Evolutionary conservation across 345 rosid species (phyloP).

Genomic region (Heritiera littoralis): DNA sequence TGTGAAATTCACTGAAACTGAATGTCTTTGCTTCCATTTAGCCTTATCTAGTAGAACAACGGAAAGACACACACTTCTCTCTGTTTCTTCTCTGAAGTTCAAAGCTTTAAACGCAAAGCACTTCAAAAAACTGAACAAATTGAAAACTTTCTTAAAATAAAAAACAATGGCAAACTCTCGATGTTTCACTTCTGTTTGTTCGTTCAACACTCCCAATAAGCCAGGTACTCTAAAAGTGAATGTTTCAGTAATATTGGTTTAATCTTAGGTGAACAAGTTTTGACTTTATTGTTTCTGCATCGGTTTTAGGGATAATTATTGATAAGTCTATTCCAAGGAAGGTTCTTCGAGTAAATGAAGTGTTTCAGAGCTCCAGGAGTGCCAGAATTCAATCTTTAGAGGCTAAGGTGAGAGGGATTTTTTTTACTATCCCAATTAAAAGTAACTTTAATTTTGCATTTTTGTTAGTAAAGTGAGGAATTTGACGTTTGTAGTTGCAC

Average conservation of each 20-base stretch:
- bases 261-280: background rate
- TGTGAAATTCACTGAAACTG: slow-evolving; percentile 20
- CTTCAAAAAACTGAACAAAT: background rate
- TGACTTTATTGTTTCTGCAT: background rate
- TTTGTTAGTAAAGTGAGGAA: slow-evolving; percentile 10
- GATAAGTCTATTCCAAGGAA: slow-evolving; percentile 45
- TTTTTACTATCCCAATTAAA: background rate
- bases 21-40: background rate
- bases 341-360: slow-evolving; percentile 41
- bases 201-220: slow-evolving; percentile 35
- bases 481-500: background rate
- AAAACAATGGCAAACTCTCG: slow-evolving; percentile 44
- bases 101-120: slow-evolving; percentile 5
- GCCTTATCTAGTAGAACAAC: slow-evolving; percentile 45
- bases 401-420: slow-evolving; percentile 54
- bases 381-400: slow-evolving; percentile 56
- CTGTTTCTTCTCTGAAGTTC: background rate
- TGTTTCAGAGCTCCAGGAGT: slow-evolving; percentile 40
- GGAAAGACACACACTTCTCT: background rate
- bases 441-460: background rate
- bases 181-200: slow-evolving; percentile 37
- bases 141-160: background rate
- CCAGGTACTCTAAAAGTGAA: slow-evolving; percentile 35
- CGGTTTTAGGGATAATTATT: slow-evolving; percentile 32
- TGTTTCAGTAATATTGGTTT: background rate